Conservation (phyloP, 2,329 filamentous ascomycete species). For the Monilinia polystroma region DNA sequence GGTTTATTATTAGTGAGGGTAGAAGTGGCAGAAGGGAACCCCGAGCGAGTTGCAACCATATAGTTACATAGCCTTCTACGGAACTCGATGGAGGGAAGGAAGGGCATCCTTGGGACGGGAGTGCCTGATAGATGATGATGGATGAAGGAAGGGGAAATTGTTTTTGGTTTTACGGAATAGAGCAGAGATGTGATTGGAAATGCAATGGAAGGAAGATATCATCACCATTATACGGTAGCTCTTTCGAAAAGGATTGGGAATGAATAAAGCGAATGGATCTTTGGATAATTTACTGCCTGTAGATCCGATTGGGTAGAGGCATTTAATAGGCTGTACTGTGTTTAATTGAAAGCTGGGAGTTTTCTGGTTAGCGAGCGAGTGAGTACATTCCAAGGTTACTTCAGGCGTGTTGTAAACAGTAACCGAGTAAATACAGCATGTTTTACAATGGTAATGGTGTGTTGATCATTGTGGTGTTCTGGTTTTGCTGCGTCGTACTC, state of each 20-base stretch:
- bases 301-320: not conserved
- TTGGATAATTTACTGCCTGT: not conserved
- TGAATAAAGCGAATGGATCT: too few species aligned
- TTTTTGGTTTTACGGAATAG: not conserved
- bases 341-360: not conserved
- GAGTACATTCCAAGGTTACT: too few species aligned
- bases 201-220: too few species aligned
- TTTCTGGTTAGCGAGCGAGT: not conserved
- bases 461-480: not conserved
- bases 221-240: not conserved
- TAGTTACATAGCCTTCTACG: not conserved
- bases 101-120: not conserved
- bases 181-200: not conserved
- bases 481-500: too few species aligned
- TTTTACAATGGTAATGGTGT: not conserved
- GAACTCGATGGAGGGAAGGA: not conserved
- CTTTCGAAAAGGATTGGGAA: not conserved
- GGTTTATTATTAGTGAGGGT: not conserved
- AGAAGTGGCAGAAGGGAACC: not conserved
- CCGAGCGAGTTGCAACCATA: not conserved
- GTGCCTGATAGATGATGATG: not conserved
- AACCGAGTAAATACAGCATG: not conserved
- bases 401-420: too few species aligned
- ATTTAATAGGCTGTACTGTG: not conserved
- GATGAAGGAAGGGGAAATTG: not conserved